Evolutionary conservation across 495 filamentous ascomycete genomes (phyloP).

Genomic region (Neohortaea acidophila): DNA sequence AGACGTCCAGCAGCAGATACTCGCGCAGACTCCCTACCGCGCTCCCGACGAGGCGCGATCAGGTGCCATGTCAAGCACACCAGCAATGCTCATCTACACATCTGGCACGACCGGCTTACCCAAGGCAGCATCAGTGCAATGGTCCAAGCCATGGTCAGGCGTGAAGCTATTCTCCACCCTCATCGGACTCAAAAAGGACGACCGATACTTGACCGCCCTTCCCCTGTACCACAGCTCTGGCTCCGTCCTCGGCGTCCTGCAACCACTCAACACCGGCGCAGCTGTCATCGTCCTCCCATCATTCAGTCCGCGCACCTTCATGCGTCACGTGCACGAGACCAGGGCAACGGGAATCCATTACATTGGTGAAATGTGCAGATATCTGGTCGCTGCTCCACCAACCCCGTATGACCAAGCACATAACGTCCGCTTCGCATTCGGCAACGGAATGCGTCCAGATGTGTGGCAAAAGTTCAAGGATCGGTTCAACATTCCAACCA

Average conservation of each 20-base stretch:
- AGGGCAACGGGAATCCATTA: slow-evolving; percentile 81
- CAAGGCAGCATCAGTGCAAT: slow-evolving; percentile 75
- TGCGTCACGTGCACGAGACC: slow-evolving; percentile 57
- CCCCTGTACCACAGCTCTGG: slow-evolving; percentile 88
- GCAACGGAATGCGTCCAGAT: slow-evolving; percentile 85
- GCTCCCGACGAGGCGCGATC: slow-evolving; percentile 46
- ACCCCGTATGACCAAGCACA: slow-evolving; percentile 62
- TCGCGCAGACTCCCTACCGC: slow-evolving; percentile 24
- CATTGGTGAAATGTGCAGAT: slow-evolving; percentile 87
- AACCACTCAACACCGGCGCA: slow-evolving; percentile 41
- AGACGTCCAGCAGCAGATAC: slow-evolving; percentile 2
- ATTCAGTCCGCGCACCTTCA: slow-evolving; percentile 73
- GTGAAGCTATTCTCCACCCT: slow-evolving; percentile 40
- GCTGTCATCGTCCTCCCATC: slow-evolving; percentile 61
- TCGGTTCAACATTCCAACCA: slow-evolving; percentile 65
- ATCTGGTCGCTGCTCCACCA: slow-evolving; percentile 62
- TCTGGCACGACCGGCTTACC: slow-evolving; percentile 76
- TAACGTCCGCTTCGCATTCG: slow-evolving; percentile 65
- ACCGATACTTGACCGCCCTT: slow-evolving; percentile 85
- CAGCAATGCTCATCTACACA: slow-evolving; percentile 70
- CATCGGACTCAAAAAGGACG: slow-evolving; percentile 40
- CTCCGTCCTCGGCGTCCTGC: slow-evolving; percentile 49
- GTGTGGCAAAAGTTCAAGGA: slow-evolving; percentile 80
- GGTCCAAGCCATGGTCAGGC: slow-evolving; percentile 48
- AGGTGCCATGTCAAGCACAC: slow-evolving; percentile 37